Evolutionary conservation across 148 eudicot genomes (phyloP), one percentile per base, ranked within the genome.

Genomic region (Rhododendron ovatum): DNA sequence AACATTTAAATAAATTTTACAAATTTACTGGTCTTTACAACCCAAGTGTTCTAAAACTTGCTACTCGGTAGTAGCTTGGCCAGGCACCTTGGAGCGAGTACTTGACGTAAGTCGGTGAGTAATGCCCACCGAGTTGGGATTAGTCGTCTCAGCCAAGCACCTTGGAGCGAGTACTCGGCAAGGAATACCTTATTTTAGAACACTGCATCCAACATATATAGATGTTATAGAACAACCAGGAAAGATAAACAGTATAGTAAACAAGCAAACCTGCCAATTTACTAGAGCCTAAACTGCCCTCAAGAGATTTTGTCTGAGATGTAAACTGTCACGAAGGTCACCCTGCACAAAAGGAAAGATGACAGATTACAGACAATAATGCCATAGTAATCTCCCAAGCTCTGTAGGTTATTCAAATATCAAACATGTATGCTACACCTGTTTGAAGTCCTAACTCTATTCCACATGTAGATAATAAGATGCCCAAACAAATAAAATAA

Each of bases 261-360:
- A 65, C n/a, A 83, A 85, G 84, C 94, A 86, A 79, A 95, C 99
- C 99, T 93, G 94, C 88, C 86, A 86, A 85, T 85, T 89, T 86
- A 92, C 85, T 18, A 89, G 81, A 87, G 93, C 85, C 90, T 93
- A 85, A 86, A 93, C 91, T 84, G 95, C 90, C 89, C 94, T 91
- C 84, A 97, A 85, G 57, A 97, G 91, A 88, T 87, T 91, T 87
- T 91, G 93, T 88, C 99, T 92, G 82, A 94, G 92, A 87, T 90
- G 88, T 85, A 93, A 91, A 87, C 90, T 89, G 90, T 95, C 96
- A 41, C 93, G 91, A 59, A 93, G 89, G 88, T 93, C 96, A 82
- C 98, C 98, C 99, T 96, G 85, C 86, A 90, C 45, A 91, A 83
- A 88, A 67, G 45, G 35, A 85, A 78, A 86, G 20, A 73, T n/a